These are phyloP conservation scores for Trichoderma guizhouense DNA, from an alignment of 2,329 filamentous ascomycete species.

Conservation along the genomic window DNA sequence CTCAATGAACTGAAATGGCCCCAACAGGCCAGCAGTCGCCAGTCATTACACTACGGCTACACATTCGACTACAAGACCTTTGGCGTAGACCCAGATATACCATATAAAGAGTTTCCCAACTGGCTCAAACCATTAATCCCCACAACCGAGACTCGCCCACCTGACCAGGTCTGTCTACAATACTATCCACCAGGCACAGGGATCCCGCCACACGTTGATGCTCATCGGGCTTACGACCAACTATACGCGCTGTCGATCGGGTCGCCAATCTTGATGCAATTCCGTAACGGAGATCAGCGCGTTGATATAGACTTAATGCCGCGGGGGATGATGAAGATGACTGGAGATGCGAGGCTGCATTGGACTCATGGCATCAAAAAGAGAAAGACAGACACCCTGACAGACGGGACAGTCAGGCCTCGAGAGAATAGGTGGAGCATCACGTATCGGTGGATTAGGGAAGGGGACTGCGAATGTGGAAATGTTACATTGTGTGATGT, in stretches of 20 bases:
- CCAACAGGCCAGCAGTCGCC: slow-evolving; percentile 38
- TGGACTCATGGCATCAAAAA: slow-evolving; percentile 17
- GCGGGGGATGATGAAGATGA: slow-evolving; percentile 9
- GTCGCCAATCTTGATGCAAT: slow-evolving; percentile 5
- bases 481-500: slow-evolving; percentile 50
- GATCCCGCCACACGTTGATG: slow-evolving; percentile 60
- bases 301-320: slow-evolving; percentile 8
- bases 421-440: slow-evolving; percentile 51
- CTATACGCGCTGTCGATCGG: slow-evolving; percentile 14
- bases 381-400: slow-evolving; percentile 13
- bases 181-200: slow-evolving; percentile 58
- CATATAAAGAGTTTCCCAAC: slow-evolving; percentile 39
- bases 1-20: slow-evolving; percentile 45
- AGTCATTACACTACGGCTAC: slow-evolving; percentile 54
- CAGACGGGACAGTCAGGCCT: slow-evolving; percentile 27
- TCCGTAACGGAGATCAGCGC: slow-evolving; percentile 6
- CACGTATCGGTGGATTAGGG: slow-evolving; percentile 52
- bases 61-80: slow-evolving; percentile 59
- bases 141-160: slow-evolving; percentile 39
- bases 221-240: slow-evolving; percentile 36
- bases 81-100: slow-evolving; percentile 46
- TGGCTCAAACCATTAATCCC: slow-evolving; percentile 51
- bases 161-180: slow-evolving; percentile 58
- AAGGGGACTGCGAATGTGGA: slow-evolving; percentile 49
- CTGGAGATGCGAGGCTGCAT: slow-evolving; percentile 4